Evolutionary conservation across 768 basidiomycete genomes (phyloP).

Genomic region (Lactarius trivialis): DNA sequence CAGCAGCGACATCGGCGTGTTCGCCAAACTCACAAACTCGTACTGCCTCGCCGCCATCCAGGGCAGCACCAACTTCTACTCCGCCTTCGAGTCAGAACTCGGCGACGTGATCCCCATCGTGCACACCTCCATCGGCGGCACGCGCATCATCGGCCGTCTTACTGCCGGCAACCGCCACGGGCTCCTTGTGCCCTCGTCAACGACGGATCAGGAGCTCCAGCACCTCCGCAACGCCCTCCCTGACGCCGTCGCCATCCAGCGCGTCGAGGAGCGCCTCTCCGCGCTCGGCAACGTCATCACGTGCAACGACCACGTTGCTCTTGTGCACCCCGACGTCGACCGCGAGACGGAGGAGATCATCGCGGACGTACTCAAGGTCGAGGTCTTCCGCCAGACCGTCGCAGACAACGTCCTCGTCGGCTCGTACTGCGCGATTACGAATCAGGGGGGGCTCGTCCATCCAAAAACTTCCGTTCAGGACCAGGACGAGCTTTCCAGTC

Average conservation of each 20-base stretch:
- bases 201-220: conserved; percentile 97
- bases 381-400: conserved; percentile 96
- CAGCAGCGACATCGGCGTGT: conserved; percentile 93
- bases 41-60: conserved; percentile 94
- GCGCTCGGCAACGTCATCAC: conserved; percentile 98
- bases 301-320: conserved; percentile 97
- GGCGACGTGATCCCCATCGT: conserved; percentile 93
- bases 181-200: conserved; percentile 89
- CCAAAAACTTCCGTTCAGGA: conserved; percentile 96
- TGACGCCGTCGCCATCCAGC: conserved; percentile 87
- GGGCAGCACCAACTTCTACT: conserved; percentile 96
- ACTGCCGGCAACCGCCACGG: conserved; percentile 98
- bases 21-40: conserved; percentile 94
- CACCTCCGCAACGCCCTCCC: conserved; percentile 95
- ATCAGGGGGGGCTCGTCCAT: conserved; percentile 96
- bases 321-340: conserved; percentile 97
- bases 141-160: conserved; percentile 87
- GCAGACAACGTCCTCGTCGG: conserved; percentile 97
- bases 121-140: conserved; percentile 92
- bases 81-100: conserved; percentile 92
- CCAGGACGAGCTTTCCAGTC: conserved; percentile 91
- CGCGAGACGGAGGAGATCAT: conserved; percentile 99
- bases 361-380: conserved; percentile 97
- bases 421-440: conserved; percentile 90
- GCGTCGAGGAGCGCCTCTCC: conserved; percentile 94